Percentiles rank a stretch among this genome's conserved stretches.
Conservation (phyloP, 2,329 filamentous ascomycete species). For the Arthroderma sp. region DNA sequence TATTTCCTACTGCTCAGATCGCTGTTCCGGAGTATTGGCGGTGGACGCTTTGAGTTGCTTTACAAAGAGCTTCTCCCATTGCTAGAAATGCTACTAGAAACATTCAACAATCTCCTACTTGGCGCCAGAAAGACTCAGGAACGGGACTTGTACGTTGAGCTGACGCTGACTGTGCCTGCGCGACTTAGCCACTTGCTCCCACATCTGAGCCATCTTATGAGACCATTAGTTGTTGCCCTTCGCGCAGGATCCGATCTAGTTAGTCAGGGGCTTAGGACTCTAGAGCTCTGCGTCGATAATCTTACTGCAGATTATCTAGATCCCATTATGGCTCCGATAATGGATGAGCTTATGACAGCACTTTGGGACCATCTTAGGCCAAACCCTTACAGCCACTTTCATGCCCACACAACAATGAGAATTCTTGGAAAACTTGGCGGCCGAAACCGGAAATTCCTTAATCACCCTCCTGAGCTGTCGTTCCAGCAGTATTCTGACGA, state of each 20-base stretch:
- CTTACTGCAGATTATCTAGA: conserved; percentile 95
- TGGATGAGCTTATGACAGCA: conserved; percentile 96
- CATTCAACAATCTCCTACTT: conserved; percentile 85
- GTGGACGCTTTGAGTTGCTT: conserved; percentile 90
- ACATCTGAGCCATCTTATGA: conserved; percentile 93
- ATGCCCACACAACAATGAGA: conserved; percentile 93
- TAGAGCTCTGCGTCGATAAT: conserved; percentile 96
- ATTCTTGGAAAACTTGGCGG: conserved; percentile 95
- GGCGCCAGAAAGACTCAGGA: conserved; percentile 83
- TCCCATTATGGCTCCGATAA: conserved; percentile 97
- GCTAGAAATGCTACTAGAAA: conserved; percentile 93
- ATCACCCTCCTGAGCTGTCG: conserved; percentile 68
- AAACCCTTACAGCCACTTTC: conserved; percentile 91
- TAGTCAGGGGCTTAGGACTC: conserved; percentile 79
- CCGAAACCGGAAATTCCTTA: conserved; percentile 90
- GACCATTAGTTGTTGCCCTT: conserved; percentile 88
- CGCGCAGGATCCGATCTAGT: conserved; percentile 86
- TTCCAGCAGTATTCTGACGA: conserved; percentile 85
- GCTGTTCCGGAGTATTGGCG: conserved; percentile 90
- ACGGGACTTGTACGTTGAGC: conserved; percentile 89
- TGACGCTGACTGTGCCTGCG: conserved; percentile 91
- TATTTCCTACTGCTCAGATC: conserved; percentile 91
- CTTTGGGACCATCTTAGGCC: conserved; percentile 92
- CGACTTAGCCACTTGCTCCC: conserved; percentile 87
- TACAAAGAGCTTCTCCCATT: conserved; percentile 97